Evolutionary conservation across 371 early-diverging fungal genomes (phyloP).

Genomic region (Lichtheimia corymbifera): DNA sequence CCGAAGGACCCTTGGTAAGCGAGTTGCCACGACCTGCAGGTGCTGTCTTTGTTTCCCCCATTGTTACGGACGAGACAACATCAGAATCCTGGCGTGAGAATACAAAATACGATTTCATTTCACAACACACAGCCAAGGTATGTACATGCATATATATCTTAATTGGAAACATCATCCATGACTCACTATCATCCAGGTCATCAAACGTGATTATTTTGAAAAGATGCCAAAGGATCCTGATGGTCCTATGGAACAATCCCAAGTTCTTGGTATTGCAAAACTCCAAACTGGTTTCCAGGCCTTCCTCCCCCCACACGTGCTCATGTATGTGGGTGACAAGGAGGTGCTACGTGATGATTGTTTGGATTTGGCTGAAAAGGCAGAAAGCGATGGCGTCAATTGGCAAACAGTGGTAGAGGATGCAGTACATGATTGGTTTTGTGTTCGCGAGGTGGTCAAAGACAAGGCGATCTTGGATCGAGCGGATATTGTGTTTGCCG

Average conservation of each 20-base stretch:
- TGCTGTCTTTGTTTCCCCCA: constrained; percentile 36
- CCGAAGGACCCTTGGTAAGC: constrained; percentile 21
- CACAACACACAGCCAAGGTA: constrained; percentile 37
- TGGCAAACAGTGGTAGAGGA: constrained; percentile 40
- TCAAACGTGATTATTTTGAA: constrained; percentile 45
- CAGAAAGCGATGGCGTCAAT: constrained; percentile 36
- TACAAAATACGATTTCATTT: constrained; percentile 41
- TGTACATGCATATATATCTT: background rate
- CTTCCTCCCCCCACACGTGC: constrained; percentile 27
- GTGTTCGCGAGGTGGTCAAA: constrained; percentile 45
- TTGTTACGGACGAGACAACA: constrained; percentile 43
- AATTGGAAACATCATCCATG: background rate
- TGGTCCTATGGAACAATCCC: constrained; percentile 22
- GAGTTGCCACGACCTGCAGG: constrained; percentile 45
- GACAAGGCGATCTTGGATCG: constrained; percentile 32
- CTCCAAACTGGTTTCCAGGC: constrained; percentile 38
- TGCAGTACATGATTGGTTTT: constrained; percentile 51
- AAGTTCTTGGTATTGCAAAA: constrained; percentile 37
- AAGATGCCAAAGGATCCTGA: constrained; percentile 25
- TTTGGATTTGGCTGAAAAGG: constrained; percentile 34
- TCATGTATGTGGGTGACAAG: constrained; percentile 39
- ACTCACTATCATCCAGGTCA: constrained; percentile 11
- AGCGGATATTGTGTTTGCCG: constrained; percentile 35
- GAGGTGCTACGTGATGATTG: constrained; percentile 47
- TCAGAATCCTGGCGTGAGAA: constrained; percentile 43